Evolutionary conservation across 1,284 basidiomycete genomes (phyloP).

Genomic region (Meripilus lineatus): DNA sequence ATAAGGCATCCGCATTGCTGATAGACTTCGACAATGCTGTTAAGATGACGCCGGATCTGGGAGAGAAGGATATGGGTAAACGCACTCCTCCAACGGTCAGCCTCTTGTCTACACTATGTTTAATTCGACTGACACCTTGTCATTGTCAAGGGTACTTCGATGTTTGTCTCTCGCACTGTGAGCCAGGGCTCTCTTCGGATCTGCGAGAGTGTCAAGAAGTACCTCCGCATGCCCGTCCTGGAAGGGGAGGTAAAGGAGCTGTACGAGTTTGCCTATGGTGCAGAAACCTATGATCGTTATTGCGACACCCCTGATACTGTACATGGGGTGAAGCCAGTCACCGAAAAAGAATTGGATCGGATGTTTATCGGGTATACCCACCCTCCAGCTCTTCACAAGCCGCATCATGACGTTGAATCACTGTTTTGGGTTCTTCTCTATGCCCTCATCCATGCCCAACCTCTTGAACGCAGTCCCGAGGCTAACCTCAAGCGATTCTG

Average conservation of each 20-base stretch:
- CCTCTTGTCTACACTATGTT: too few species aligned
- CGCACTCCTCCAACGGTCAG: too few species aligned
- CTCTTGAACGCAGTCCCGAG: background rate
- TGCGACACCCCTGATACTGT: background rate
- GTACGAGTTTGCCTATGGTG: background rate
- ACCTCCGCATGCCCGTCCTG: background rate
- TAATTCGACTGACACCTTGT: too few species aligned
- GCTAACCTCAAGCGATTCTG: background rate
- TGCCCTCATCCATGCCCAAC: background rate
- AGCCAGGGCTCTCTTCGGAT: too few species aligned
- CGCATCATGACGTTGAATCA: too few species aligned
- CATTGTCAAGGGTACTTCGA: background rate
- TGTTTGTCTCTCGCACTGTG: background rate
- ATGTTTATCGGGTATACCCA: too few species aligned
- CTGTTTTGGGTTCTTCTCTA: constrained; percentile 3
- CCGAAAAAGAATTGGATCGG: too few species aligned
- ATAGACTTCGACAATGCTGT: background rate
- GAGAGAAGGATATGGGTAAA: too few species aligned
- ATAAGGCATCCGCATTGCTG: background rate
- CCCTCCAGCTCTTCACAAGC: too few species aligned
- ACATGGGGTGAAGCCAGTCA: too few species aligned
- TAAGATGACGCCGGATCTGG: too few species aligned
- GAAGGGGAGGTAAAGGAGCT: background rate
- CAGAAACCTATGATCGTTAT: background rate
- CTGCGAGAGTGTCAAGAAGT: too few species aligned